Evolutionary conservation across 345 rosid genomes (phyloP).

Genomic region (Theobroma cacao): DNA sequence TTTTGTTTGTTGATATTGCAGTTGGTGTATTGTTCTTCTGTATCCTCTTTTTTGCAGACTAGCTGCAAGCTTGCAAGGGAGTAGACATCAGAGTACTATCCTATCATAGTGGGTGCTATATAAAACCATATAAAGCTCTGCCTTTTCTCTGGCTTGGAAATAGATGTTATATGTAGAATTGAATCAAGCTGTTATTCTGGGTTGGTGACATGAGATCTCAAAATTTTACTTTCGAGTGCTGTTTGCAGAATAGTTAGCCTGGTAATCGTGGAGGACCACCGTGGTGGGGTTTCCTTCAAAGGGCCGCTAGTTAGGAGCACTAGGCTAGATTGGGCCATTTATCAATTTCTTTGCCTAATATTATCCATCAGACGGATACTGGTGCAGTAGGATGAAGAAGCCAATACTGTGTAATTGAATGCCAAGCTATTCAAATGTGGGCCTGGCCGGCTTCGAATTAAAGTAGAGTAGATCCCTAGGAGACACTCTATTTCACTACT

Average conservation of each 20-base stretch:
- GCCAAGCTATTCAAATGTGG: not conserved
- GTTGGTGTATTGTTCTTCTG: not conserved
- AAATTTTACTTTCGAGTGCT: not conserved
- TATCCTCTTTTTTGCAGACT: not conserved
- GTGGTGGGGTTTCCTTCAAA: not conserved
- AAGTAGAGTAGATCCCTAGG: not conserved
- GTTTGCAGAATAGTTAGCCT: not conserved
- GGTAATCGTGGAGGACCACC: not conserved
- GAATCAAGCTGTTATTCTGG: not conserved
- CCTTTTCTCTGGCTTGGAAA: not conserved
- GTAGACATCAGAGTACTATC: not conserved
- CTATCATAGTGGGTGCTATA: not conserved
- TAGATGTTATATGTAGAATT: not conserved
- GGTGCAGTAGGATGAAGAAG: not conserved
- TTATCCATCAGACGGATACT: not conserved
- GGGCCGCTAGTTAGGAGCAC: not conserved
- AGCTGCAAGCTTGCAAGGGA: not conserved
- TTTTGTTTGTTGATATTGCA: not conserved
- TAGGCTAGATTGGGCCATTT: not conserved
- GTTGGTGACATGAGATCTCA: not conserved
- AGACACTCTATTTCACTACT: not conserved
- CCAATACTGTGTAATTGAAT: not conserved
- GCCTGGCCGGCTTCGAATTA: not conserved
- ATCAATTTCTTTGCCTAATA: not conserved
- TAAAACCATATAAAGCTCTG: not conserved